A percentile compares a stretch with the other conserved stretches of the same genome.
Conservation (phyloP, 192 early-diverging fungal genomes). For the Coemansia reversa region DNA sequence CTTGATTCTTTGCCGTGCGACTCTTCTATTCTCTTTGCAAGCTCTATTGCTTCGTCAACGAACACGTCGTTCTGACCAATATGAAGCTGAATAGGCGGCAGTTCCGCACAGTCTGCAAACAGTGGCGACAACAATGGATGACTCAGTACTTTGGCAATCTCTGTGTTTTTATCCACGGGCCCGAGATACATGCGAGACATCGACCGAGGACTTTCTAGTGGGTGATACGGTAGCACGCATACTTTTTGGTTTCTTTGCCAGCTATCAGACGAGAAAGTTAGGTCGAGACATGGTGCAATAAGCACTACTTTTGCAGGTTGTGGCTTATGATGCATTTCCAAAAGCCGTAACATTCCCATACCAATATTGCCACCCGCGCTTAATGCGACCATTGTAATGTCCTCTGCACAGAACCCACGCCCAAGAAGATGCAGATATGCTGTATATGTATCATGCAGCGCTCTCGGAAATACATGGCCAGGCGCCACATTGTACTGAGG, state of each 20-base stretch:
- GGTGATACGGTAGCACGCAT: conserved; percentile 9
- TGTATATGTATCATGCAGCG: conserved; percentile 29
- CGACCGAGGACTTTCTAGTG: conserved; percentile 3
- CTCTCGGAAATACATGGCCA: conserved; percentile 16
- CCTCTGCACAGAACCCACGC: conserved; percentile 15
- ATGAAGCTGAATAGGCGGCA: conserved; percentile 26
- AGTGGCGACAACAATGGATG: conserved; percentile 28
- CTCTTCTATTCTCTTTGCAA: background rate
- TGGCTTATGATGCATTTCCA: background rate
- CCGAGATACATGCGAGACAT: conserved; percentile 27
- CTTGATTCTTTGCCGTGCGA: background rate
- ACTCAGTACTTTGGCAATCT: background rate
- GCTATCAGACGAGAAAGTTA: conserved; percentile 19
- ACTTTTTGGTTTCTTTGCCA: conserved; percentile 18
- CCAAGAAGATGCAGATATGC: conserved; percentile 10
- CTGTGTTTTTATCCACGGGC: background rate
- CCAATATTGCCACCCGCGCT: conserved; percentile 36
- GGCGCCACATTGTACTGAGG: conserved; percentile 27
- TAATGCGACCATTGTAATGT: conserved; percentile 12
- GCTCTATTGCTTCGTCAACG: conserved; percentile 17
- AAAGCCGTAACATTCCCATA: conserved; percentile 13
- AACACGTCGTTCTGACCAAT: conserved; percentile 25
- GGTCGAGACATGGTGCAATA: conserved; percentile 20
- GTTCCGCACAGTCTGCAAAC: background rate
- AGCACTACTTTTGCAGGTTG: background rate